Evolutionary conservation across 306 rosid species (phyloP).

Genomic region (Fragaria ananassa): DNA sequence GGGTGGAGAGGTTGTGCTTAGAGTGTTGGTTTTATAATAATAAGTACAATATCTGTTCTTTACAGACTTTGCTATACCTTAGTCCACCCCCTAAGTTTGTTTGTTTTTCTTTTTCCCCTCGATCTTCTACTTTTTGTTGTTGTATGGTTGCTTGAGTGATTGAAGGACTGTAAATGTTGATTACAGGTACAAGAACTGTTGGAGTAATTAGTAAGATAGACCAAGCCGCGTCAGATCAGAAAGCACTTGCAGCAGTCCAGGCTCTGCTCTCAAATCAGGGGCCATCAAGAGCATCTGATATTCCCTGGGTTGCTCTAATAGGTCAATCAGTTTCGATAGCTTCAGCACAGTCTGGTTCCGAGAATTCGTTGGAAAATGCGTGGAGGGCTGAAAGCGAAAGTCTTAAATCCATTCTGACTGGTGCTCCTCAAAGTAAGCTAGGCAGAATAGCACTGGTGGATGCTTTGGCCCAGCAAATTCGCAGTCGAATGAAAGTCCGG

Average conservation of each 20-base stretch:
- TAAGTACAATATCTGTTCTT: not conserved
- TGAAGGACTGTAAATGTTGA: constrained; percentile 18
- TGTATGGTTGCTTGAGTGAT: constrained; percentile 21
- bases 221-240: constrained; percentile 90
- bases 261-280: constrained; percentile 90
- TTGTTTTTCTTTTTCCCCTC: constrained; percentile 15
- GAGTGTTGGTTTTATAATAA: not conserved
- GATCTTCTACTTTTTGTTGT: not conserved
- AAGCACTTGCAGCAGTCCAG: constrained; percentile 90
- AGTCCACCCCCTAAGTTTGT: not conserved
- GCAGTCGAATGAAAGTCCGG: constrained; percentile 85
- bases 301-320: constrained; percentile 93
- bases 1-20: not conserved
- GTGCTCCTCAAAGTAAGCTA: constrained; percentile 92
- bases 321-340: constrained; percentile 96
- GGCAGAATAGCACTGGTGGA: constrained; percentile 95
- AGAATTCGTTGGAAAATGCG: constrained; percentile 91
- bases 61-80: constrained; percentile 1
- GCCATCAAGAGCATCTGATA: constrained; percentile 76
- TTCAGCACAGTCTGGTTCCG: constrained; percentile 91
- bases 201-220: constrained; percentile 92
- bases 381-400: constrained; percentile 99
- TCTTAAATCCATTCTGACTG: constrained; percentile 82
- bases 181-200: constrained; percentile 80
- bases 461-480: constrained; percentile 85